Evolutionary conservation across 106 monocot genomes (phyloP).

Genomic region (Apostasia shenzhenica): DNA sequence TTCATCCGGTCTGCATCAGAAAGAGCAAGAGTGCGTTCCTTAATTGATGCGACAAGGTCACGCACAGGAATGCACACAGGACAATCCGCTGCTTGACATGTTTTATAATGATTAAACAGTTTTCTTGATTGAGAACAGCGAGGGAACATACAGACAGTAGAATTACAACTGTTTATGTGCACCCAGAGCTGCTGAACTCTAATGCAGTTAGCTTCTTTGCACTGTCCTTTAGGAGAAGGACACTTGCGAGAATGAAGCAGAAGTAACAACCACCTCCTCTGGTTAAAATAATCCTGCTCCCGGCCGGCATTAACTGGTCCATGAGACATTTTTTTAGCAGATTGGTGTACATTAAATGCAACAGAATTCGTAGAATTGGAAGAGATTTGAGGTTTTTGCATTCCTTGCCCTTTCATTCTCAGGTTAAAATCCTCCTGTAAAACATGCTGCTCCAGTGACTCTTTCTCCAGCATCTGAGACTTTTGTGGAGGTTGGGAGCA

Average conservation of each 20-base stretch:
- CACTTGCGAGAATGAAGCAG: slow-evolving; percentile 70
- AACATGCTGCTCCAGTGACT: slow-evolving; percentile 26
- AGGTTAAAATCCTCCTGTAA: slow-evolving; percentile 53
- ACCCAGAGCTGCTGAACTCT: slow-evolving; percentile 46
- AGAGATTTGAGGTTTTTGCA: slow-evolving; percentile 23
- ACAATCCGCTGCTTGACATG: slow-evolving; percentile 45
- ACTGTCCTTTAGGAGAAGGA: slow-evolving; percentile 47
- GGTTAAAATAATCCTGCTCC: slow-evolving; percentile 39
- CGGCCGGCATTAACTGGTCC: slow-evolving; percentile 17
- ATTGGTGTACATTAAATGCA: slow-evolving; percentile 7
- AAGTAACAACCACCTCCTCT: slow-evolving; percentile 66
- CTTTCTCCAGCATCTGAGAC: slow-evolving; percentile 24
- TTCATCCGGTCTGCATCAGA: slow-evolving; percentile 22
- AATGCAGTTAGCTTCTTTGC: slow-evolving; percentile 50
- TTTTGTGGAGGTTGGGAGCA: slow-evolving; percentile 33
- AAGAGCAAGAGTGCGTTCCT: slow-evolving; percentile 10
- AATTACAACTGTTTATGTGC: slow-evolving; percentile 60
- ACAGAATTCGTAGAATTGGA: slow-evolving; percentile 14
- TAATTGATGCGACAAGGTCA: slow-evolving; percentile 27
- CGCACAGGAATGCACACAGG: slow-evolving; percentile 74
- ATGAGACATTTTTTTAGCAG: slow-evolving; percentile 11
- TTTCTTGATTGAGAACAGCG: slow-evolving; percentile 45
- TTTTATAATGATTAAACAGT: slow-evolving; percentile 43
- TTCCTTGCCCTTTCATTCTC: slow-evolving; percentile 31
- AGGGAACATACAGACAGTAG: slow-evolving; percentile 38